Evolutionary conservation across 2,329 filamentous ascomycete genomes (phyloP).

Genomic region (Elsinoe australis): DNA sequence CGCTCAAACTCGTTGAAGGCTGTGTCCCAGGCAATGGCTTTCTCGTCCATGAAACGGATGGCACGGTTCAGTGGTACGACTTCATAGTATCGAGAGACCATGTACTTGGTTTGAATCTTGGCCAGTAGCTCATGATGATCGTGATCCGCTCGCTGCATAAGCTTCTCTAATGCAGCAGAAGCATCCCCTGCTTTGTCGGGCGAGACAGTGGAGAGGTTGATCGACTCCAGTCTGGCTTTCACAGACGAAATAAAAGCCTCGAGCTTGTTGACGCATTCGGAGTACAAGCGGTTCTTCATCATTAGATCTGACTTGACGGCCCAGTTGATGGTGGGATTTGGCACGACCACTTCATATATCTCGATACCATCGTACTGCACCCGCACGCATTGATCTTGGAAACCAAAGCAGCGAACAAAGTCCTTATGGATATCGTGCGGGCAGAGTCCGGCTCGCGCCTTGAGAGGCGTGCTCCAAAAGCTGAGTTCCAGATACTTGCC

Average conservation of each 20-base stretch:
- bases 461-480: slow-evolving; percentile 85
- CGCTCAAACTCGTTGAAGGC: slow-evolving; percentile 84
- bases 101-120: slow-evolving; percentile 82
- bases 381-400: slow-evolving; percentile 73
- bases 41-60: slow-evolving; percentile 83
- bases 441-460: slow-evolving; percentile 66
- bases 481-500: slow-evolving; percentile 96
- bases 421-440: slow-evolving; percentile 88
- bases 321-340: slow-evolving; percentile 85
- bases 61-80: slow-evolving; percentile 88
- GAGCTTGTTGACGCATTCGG: slow-evolving; percentile 71
- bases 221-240: slow-evolving; percentile 72
- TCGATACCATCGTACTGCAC: slow-evolving; percentile 92
- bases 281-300: slow-evolving; percentile 87
- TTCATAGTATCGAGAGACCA: slow-evolving; percentile 92
- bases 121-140: slow-evolving; percentile 67
- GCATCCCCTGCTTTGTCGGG: slow-evolving; percentile 80
- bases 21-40: slow-evolving; percentile 86
- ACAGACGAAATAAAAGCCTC: slow-evolving; percentile 83
- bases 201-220: slow-evolving; percentile 83
- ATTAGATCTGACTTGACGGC: slow-evolving; percentile 91
- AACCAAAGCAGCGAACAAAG: slow-evolving; percentile 87
- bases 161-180: slow-evolving; percentile 67
- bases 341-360: slow-evolving; percentile 88
- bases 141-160: slow-evolving; percentile 73